These are phyloP conservation scores for Phialocephala sp. DNA, from an alignment of 2,329 filamentous ascomycete genomes.

Conservation along the genomic window DNA sequence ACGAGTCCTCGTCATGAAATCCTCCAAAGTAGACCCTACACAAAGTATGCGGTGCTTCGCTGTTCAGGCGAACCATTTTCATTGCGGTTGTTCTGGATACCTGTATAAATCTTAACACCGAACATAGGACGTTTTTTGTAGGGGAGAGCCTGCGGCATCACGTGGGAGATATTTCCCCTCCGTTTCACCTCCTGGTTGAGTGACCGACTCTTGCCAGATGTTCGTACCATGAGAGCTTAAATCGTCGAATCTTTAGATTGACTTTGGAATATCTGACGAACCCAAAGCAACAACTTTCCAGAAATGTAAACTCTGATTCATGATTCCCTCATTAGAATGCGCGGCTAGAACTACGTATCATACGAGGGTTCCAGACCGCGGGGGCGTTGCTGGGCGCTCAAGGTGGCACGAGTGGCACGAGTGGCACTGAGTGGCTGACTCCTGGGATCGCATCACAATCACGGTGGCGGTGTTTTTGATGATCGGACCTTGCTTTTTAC, in stretches of 20 bases:
- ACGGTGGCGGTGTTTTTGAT: slow-evolving; percentile 1
- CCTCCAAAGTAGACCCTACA: slow-evolving; percentile 2
- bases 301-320: not conserved
- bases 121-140: not conserved
- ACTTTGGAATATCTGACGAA: not conserved
- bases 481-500: not conserved
- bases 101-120: not conserved
- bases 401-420: slow-evolving; percentile 3
- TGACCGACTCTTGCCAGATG: slow-evolving; percentile 2
- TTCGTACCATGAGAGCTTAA: not conserved
- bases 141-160: not conserved
- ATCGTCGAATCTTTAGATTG: not conserved
- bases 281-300: not conserved
- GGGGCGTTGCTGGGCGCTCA: not conserved
- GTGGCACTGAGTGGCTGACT: not conserved
- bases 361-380: not conserved
- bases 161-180: not conserved
- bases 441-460: not conserved
- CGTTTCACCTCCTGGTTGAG: not conserved
- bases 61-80: slow-evolving; percentile 7
- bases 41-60: slow-evolving; percentile 1
- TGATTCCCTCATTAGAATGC: not conserved
- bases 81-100: not conserved
- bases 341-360: not conserved
- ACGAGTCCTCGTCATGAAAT: slow-evolving; percentile 7